phyloP scores from a whole-genome alignment of 2,329 filamentous ascomycete genomes.

The Xylariaceae sp. region DNA sequence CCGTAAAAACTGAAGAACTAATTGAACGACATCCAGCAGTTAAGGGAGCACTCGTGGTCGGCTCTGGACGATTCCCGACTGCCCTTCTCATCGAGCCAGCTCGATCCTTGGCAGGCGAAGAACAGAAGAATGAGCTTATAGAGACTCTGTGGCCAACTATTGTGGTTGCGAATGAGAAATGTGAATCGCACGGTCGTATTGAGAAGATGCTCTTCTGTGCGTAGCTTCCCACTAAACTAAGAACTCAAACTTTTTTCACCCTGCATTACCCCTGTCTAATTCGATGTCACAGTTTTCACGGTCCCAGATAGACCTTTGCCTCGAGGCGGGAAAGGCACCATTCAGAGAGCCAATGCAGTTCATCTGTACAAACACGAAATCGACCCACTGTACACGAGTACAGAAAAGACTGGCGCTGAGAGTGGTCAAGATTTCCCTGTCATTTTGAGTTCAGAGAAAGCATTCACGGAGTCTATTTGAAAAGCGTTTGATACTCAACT shows the following conservation, averaged over 20 bases:
- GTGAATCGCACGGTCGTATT: slow-evolving; percentile 40
- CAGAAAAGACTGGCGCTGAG: not conserved
- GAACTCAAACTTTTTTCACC: no score
- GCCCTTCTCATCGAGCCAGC: slow-evolving; percentile 42
- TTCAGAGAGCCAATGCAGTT: slow-evolving; percentile 34
- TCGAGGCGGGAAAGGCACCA: slow-evolving; percentile 37
- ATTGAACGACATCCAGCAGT: slow-evolving; percentile 34
- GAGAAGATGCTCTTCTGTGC: slow-evolving; percentile 2
- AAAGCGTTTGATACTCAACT: not conserved
- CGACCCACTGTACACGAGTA: slow-evolving; percentile 31
- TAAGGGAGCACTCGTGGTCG: slow-evolving; percentile 40
- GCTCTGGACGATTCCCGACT: slow-evolving; percentile 39
- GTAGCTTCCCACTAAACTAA: not conserved
- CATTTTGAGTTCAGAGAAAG: not conserved
- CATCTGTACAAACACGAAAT: slow-evolving; percentile 38
- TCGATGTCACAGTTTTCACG: not conserved
- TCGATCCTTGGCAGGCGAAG: slow-evolving; percentile 17
- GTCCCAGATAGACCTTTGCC: slow-evolving; percentile 33
- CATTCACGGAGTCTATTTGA: not conserved
- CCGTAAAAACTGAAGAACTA: slow-evolving; percentile 36
- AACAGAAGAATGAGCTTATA: slow-evolving; percentile 27
- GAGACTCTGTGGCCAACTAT: slow-evolving; percentile 38
- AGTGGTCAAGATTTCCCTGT: not conserved
- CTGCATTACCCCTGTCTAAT: no score
- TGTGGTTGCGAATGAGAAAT: slow-evolving; percentile 35